Evolutionary conservation across 305 asterid genomes (phyloP), one percentile per base, ranked within the genome.

Genomic region (Galium porrigens): DNA sequence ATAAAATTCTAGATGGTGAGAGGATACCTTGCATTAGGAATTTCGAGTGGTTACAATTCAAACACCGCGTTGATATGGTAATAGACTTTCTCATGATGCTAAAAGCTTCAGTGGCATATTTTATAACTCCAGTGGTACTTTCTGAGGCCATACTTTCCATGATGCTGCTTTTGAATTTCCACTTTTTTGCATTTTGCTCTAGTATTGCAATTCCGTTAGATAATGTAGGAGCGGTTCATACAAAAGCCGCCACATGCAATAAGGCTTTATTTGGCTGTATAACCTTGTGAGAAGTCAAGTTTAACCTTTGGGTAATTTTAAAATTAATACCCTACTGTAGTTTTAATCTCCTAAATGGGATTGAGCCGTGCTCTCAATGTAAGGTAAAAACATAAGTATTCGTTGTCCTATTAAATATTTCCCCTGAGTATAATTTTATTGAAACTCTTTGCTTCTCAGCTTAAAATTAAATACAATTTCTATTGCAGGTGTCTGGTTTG

Each of bases 401-500:
- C 44, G 6, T 58, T 22, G 34, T 52, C 32, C 54, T 22, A 20
- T 52, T 15, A 22, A 58, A 10, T 57, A 36, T 63, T 71, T 69
- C 54, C 10, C 41, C 32, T 17, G 18, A 36, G 32, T 46, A 33
- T 61, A 37, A 30, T 48, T 36, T 1, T 34, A 18, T 42, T 33
- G 29, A 39, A 33, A 33, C 48, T 52, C 20, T 25, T 39, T 11
- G 2, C 37, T 8, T 5, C n/a, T 27, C 36, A 9, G 25, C 32
- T 68, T 58, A 22, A 55, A 30, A 42, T 60, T 44, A 33, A 42
- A 65, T 68, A 46, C 52, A 54, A 68, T 73, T 66, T 76, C 63
- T 74, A 69, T 68, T 78, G 64, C 90, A 94, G 99, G 99, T 94
- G 65, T 89, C 99, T 77, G 99, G 97, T 76, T 82, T 94, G 92